phyloP scores from a whole-genome alignment of 805 yeast species.

The Starmerella stellata region DNA sequence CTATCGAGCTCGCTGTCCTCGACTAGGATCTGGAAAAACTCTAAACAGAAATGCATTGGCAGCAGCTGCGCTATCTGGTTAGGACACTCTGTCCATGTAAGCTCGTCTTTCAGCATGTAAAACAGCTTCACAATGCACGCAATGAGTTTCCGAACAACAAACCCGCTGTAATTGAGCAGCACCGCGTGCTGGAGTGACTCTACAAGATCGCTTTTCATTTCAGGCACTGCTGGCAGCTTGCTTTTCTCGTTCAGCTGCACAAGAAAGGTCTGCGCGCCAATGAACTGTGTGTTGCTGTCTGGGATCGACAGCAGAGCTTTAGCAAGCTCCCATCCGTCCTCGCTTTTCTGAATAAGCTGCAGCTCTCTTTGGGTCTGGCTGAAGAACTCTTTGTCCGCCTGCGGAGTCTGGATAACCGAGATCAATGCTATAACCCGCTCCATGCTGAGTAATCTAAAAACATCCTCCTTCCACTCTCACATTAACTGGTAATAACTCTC shows the following conservation, averaged over 20 bases:
- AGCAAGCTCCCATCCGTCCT: constrained; percentile 41
- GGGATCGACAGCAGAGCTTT: constrained; percentile 28
- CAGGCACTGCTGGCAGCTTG: constrained; percentile 1
- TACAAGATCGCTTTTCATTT: constrained; percentile 12
- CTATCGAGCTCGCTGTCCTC: constrained; percentile 18
- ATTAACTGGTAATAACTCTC: no score
- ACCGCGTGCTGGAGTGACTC: constrained; percentile 12
- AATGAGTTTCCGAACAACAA: constrained; percentile 42
- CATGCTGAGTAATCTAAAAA: no score
- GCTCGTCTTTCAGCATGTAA: constrained; percentile 27
- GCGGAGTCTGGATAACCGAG: constrained; percentile 11
- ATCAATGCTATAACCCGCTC: constrained; percentile 5
- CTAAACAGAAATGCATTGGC: constrained; percentile 6
- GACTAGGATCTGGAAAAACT: constrained; percentile 18
- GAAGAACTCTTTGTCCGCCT: constrained; percentile 5
- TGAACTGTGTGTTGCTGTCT: constrained; percentile 33
- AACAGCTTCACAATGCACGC: constrained; percentile 35
- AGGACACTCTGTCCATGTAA: constrained; percentile 26
- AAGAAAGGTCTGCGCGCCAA: constrained; percentile 66
- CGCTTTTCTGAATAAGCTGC: constrained; percentile 41
- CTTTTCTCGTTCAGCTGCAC: constrained; percentile 25
- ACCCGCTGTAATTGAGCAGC: constrained; percentile 12
- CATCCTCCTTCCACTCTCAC: no score
- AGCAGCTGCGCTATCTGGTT: constrained; percentile 11
- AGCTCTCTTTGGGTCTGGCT: constrained; percentile 32